Percentiles rank a stretch among this genome's conserved stretches.
Conservation (phyloP, 2,329 filamentous ascomycete genomes). For the Penicillium glabrum region DNA sequence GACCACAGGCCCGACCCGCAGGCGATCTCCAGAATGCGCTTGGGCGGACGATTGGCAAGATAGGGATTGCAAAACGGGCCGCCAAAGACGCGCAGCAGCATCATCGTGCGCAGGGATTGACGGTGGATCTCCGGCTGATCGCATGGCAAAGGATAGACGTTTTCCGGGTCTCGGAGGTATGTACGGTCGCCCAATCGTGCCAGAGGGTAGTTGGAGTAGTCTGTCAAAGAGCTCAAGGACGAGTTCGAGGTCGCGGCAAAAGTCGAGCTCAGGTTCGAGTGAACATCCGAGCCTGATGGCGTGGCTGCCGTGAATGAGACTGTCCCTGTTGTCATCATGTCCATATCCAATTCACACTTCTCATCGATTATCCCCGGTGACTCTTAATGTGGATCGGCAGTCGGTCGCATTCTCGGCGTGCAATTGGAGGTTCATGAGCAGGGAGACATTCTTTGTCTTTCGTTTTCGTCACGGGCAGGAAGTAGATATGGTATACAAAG, state of each 20-base stretch:
- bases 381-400: slow-evolving; percentile 15
- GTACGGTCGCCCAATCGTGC: slow-evolving; percentile 74
- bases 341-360: slow-evolving; percentile 24
- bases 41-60: slow-evolving; percentile 66
- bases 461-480: neutral
- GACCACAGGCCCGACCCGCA: slow-evolving; percentile 92
- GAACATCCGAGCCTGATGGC: slow-evolving; percentile 34
- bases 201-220: slow-evolving; percentile 57
- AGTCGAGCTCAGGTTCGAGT: slow-evolving; percentile 35
- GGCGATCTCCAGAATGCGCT: slow-evolving; percentile 77
- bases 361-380: slow-evolving; percentile 19
- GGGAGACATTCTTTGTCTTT: slow-evolving; percentile 14
- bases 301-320: slow-evolving; percentile 25
- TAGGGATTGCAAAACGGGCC: slow-evolving; percentile 73
- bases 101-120: slow-evolving; percentile 78
- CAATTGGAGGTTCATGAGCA: slow-evolving; percentile 19
- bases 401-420: slow-evolving; percentile 30
- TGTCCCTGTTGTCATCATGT: slow-evolving; percentile 32
- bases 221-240: slow-evolving; percentile 35
- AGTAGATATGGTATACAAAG: neutral
- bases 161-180: slow-evolving; percentile 71
- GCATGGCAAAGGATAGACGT: slow-evolving; percentile 81
- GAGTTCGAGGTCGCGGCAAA: slow-evolving; percentile 37
- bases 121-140: slow-evolving; percentile 85
- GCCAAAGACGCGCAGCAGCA: slow-evolving; percentile 79